A percentile compares a stretch with the other conserved stretches of the same genome.
These are phyloP conservation scores for Fusarium sp. DNA, from an alignment of 2,329 filamentous ascomycete species.

Conservation along the genomic window DNA sequence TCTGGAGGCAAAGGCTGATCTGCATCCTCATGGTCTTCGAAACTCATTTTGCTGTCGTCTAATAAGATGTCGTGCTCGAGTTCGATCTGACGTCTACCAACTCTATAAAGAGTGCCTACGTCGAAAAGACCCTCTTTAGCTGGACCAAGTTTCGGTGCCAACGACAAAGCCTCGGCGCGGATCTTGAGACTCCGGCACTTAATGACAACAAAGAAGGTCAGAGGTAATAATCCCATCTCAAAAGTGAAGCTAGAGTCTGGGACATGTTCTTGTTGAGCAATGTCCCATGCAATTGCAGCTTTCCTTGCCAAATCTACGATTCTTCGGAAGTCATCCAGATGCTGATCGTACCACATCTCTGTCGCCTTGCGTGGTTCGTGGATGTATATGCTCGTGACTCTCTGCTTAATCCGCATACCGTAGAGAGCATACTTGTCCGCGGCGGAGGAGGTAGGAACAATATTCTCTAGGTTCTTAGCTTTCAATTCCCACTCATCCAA, in stretches of 20 bases:
- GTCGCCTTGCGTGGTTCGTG: neutral
- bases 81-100: conserved; percentile 10
- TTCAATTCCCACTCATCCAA: neutral
- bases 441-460: neutral
- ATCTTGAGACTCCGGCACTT: neutral
- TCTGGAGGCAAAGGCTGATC: neutral
- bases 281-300: neutral
- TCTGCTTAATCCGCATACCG: conserved; percentile 10
- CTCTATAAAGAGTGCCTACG: conserved; percentile 16
- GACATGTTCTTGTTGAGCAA: neutral
- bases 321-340: neutral
- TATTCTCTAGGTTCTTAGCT: neutral
- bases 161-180: neutral
- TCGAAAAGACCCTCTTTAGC: conserved; percentile 18
- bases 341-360: conserved; percentile 20
- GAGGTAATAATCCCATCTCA: conserved; percentile 9
- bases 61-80: neutral
- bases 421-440: conserved; percentile 1
- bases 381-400: neutral
- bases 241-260: conserved; percentile 4
- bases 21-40: neutral
- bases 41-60: neutral
- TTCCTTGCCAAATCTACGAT: neutral
- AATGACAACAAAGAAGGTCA: neutral
- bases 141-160: neutral